Evolutionary conservation across 2,329 filamentous ascomycete genomes (phyloP), one percentile per base, ranked within the genome.

Genomic region (Calonectria multiphialidica): DNA sequence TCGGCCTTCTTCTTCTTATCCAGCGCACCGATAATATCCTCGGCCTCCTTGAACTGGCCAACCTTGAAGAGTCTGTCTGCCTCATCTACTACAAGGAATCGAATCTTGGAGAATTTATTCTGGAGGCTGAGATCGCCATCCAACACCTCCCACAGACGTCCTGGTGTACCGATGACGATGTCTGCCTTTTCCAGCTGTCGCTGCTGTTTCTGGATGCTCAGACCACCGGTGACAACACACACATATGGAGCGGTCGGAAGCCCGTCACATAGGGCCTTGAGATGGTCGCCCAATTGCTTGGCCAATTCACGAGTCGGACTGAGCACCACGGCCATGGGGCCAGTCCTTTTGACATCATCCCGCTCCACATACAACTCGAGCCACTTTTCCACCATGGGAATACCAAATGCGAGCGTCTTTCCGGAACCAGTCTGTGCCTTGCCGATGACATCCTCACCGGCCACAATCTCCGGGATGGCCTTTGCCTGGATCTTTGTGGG

Each of bases 341-440:
- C 69, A n/a, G 44, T 76, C 69, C 62, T 80, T 73, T 66, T 65
- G 2, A 70, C 68, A 8, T 85, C 83, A 21, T 82, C 80, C 25
- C 80, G 79, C 16, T 81, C 82, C 49, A 83, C 82, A 30, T 82
- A 83, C 68, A 81, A 80, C 72, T 90, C 89, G 44, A 99, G 84
- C 88, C 93, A 98, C 68, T 90, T 89, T 83, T 99, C 96, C 12
- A 98, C 87, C 68, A 99, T 97, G 0, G 97, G 97, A 74, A 99
- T 95, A 1, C 93, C 95, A 83, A 98, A 99, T 0, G 97, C 96
- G 53, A 99, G 87, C 0, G 97, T 99, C 85, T 99, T 99, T 78
- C 97, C 97, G 16, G 97, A 98, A 76, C 97, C 97, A 0, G 97
- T 99, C 13, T 96, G 93, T 2, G 97, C 97, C 85, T 99, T 99